A percentile compares a stretch with the other conserved stretches of the same genome.
phyloP scores from a whole-genome alignment of 2,329 filamentous ascomycete species.

The Hypoxylon sp. region DNA sequence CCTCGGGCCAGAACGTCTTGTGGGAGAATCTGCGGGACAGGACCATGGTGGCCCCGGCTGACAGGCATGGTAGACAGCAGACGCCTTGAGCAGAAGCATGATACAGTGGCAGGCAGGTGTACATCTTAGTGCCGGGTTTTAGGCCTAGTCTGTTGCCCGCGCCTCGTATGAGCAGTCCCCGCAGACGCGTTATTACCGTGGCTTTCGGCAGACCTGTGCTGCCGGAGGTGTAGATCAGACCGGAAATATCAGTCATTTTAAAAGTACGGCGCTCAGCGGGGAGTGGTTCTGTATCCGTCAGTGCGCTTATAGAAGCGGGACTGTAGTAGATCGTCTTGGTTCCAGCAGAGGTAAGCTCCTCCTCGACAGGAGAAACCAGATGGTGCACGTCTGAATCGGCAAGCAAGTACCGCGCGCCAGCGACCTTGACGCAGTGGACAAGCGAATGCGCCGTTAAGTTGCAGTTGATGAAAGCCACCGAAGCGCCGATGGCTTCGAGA shows the following conservation, averaged over 20 bases:
- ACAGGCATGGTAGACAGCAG: slow-evolving; percentile 60
- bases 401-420: slow-evolving; percentile 62
- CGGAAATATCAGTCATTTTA: slow-evolving; percentile 60
- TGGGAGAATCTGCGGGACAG: slow-evolving; percentile 74
- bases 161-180: slow-evolving; percentile 40
- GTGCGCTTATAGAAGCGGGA: slow-evolving; percentile 54
- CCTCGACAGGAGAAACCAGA: slow-evolving; percentile 63
- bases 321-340: slow-evolving; percentile 64
- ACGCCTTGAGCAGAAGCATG: slow-evolving; percentile 75
- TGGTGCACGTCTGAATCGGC: slow-evolving; percentile 65
- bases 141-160: slow-evolving; percentile 31
- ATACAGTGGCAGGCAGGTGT: slow-evolving; percentile 78
- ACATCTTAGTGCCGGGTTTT: slow-evolving; percentile 65
- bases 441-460: slow-evolving; percentile 70
- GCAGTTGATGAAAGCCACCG: slow-evolving; percentile 74
- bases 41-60: slow-evolving; percentile 60
- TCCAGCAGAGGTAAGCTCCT: slow-evolving; percentile 61
- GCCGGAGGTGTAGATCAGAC: slow-evolving; percentile 76
- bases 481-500: slow-evolving; percentile 69
- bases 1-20: slow-evolving; percentile 74
- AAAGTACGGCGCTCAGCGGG: slow-evolving; percentile 63
- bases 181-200: slow-evolving; percentile 63
- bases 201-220: slow-evolving; percentile 81
- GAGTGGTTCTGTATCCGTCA: slow-evolving; percentile 57
- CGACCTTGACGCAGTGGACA: slow-evolving; percentile 70